A percentile compares a stretch with the other conserved stretches of the same genome.
Conservation (phyloP, 1,284 basidiomycete species). For the Cryptococcus sp. region DNA sequence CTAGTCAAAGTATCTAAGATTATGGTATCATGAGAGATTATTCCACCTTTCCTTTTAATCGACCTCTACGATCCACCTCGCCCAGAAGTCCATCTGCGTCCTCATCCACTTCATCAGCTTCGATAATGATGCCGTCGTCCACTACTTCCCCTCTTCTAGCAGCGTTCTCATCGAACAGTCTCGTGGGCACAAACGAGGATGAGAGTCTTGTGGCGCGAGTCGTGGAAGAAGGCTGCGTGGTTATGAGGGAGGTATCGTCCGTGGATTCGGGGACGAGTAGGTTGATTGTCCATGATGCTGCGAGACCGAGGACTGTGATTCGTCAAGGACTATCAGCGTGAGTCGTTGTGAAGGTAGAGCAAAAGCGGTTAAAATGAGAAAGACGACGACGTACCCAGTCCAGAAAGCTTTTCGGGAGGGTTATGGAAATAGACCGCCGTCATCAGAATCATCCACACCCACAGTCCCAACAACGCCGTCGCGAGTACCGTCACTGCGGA, state of each 20-base stretch:
- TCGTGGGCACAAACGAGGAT: background rate
- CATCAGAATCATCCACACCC: slow-evolving; percentile 73
- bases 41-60: background rate
- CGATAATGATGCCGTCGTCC: slow-evolving; percentile 26
- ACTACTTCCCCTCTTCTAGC: slow-evolving; percentile 28
- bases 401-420: slow-evolving; percentile 80
- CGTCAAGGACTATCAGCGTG: background rate
- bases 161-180: slow-evolving; percentile 26
- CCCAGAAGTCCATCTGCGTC: slow-evolving; percentile 1
- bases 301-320: slow-evolving; percentile 28
- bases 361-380: background rate
- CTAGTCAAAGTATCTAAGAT: too few species aligned
- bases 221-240: slow-evolving; percentile 25
- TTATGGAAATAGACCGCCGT: slow-evolving; percentile 91
- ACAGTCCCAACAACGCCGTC: slow-evolving; percentile 61
- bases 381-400: slow-evolving; percentile 62
- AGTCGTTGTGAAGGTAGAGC: background rate
- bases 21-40: background rate
- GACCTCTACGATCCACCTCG: background rate
- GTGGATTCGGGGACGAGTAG: slow-evolving; percentile 14
- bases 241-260: slow-evolving; percentile 7
- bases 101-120: slow-evolving; percentile 12
- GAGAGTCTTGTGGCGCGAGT: background rate
- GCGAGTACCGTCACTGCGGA: slow-evolving; percentile 21
- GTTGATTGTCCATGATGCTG: slow-evolving; percentile 25